Percentiles rank a stretch among this genome's conserved stretches.
phyloP scores from a whole-genome alignment of 768 basidiomycete species.

The Rubroboletus satanas region DNA sequence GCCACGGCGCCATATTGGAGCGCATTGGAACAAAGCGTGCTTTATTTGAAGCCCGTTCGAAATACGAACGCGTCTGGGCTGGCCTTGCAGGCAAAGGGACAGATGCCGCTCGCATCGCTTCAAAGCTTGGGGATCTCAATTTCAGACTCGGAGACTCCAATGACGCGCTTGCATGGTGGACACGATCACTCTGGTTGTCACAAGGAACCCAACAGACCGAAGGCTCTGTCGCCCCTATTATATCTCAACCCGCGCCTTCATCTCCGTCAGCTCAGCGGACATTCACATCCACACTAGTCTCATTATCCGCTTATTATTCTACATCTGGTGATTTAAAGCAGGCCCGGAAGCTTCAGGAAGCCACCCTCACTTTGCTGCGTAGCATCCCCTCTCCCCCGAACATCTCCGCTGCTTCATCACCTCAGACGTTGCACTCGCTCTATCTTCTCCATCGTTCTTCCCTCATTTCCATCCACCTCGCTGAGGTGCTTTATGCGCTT shows the following conservation, averaged over 20 bases:
- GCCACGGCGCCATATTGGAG: constrained; percentile 57
- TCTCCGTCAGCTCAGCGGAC: constrained; percentile 64
- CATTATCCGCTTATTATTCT: constrained; percentile 69
- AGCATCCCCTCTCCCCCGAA: constrained; percentile 47
- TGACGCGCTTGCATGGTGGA: constrained; percentile 69
- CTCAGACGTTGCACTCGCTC: constrained; percentile 59
- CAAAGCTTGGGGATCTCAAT: constrained; percentile 66
- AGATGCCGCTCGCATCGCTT: constrained; percentile 52
- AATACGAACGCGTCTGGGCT: constrained; percentile 59
- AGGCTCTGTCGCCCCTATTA: constrained; percentile 15
- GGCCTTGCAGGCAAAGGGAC: constrained; percentile 37
- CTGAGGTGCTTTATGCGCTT: constrained; percentile 62
- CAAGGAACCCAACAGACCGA: constrained; percentile 30
- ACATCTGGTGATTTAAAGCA: constrained; percentile 50
- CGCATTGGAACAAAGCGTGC: constrained; percentile 51
- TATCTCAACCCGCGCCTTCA: constrained; percentile 42
- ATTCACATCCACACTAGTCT: constrained; percentile 56
- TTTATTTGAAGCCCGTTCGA: constrained; percentile 49
- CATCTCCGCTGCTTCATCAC: constrained; percentile 43
- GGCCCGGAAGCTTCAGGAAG: constrained; percentile 56
- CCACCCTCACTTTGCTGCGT: constrained; percentile 51
- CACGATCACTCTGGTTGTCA: constrained; percentile 48
- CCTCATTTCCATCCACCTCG: constrained; percentile 68
- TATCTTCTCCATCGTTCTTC: constrained; percentile 71
- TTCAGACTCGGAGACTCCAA: constrained; percentile 48